phyloP scores from a whole-genome alignment of 139 green algal species.

The Diplosphaera chodatii region DNA sequence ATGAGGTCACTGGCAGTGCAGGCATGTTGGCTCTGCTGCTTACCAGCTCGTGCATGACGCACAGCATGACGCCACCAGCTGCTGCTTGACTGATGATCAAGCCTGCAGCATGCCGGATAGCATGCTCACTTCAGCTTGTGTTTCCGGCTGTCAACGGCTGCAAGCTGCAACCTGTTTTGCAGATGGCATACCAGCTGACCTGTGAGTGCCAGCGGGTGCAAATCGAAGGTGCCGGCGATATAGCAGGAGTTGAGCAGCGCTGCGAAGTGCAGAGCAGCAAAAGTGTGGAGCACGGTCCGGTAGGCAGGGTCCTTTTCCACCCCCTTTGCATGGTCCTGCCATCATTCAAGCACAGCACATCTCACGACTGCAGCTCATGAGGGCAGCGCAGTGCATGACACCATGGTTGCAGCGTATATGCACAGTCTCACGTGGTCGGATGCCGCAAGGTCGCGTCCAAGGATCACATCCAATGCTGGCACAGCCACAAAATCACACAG shows the following conservation, averaged over 20 bases:
- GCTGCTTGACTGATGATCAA: conserved; percentile 12
- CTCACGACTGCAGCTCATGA: no score
- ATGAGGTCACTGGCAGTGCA: no score
- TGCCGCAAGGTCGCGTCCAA: conserved; percentile 26
- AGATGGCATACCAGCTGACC: no score
- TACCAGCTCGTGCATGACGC: conserved; percentile 35
- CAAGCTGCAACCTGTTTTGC: no score
- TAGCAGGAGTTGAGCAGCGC: conserved; percentile 11
- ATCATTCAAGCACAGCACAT: no score
- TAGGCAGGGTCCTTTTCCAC: conserved; percentile 4
- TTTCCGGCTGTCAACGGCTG: no score
- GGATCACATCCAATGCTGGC: conserved; percentile 25
- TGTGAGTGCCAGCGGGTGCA: background rate
- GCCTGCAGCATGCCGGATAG: conserved; percentile 18
- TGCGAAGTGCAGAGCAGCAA: conserved; percentile 13
- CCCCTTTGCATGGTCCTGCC: conserved; percentile 1
- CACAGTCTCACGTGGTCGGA: conserved; percentile 4
- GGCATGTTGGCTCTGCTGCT: no score
- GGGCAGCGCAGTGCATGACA: no score
- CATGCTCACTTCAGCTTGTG: no score
- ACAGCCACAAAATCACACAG: conserved; percentile 36
- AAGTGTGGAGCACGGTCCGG: conserved; percentile 14
- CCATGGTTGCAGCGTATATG: no score
- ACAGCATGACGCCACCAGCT: conserved; percentile 31
- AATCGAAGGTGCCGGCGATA: conserved; percentile 6